Conservation (phyloP, 2,329 filamentous ascomycete genomes). For the Setomelanomma holmii region DNA sequence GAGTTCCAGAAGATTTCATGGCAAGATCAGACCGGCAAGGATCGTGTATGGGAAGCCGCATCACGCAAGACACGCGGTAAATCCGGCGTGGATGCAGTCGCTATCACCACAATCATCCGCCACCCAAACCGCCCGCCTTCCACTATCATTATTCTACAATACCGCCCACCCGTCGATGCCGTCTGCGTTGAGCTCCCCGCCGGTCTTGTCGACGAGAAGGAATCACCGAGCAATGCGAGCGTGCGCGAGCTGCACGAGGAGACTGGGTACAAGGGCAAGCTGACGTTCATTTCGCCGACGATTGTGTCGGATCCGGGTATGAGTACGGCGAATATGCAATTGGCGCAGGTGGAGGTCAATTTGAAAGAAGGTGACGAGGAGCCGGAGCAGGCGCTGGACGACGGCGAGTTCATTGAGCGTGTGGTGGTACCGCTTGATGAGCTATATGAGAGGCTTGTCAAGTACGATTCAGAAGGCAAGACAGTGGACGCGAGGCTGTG, state of each 20-base stretch:
- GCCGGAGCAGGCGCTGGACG: constrained; percentile 66
- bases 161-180: constrained; percentile 65
- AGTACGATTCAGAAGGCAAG: constrained; percentile 57
- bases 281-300: constrained; percentile 63
- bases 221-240: constrained; percentile 63
- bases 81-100: constrained; percentile 66
- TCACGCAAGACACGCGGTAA: constrained; percentile 60
- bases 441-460: constrained; percentile 62
- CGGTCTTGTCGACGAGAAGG: constrained; percentile 65
- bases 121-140: constrained; percentile 56
- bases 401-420: constrained; percentile 68
- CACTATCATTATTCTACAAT: constrained; percentile 66
- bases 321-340: constrained; percentile 67
- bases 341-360: constrained; percentile 66
- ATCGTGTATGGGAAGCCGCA: constrained; percentile 59
- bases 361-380: constrained; percentile 57
- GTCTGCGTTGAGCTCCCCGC: constrained; percentile 67
- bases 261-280: constrained; percentile 65
- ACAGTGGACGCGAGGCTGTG: constrained; percentile 66
- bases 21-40: constrained; percentile 54
- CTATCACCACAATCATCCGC: constrained; percentile 63
- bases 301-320: constrained; percentile 72
- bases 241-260: constrained; percentile 68
- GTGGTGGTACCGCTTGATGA: constrained; percentile 64
- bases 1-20: constrained; percentile 63